Evolutionary conservation across 306 rosid species (phyloP).

Genomic region (Lupinus albus): DNA sequence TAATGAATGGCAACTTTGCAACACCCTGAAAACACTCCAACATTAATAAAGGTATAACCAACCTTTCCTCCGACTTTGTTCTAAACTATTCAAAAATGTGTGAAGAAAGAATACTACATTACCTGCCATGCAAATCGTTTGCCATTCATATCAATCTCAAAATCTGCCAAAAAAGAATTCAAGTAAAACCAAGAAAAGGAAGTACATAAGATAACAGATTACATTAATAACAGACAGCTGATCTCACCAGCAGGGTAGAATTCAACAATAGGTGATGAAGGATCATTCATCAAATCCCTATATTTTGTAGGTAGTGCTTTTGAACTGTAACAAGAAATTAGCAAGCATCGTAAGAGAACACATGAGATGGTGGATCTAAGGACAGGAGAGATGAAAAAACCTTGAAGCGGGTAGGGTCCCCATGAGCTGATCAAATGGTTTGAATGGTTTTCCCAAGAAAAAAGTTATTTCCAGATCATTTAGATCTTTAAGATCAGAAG

Average conservation of each 20-base stretch:
- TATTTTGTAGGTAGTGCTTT: conserved; percentile 83
- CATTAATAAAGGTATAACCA: background rate
- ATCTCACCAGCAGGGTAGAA: conserved; percentile 87
- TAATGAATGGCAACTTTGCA: conserved; percentile 94
- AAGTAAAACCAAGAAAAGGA: conserved; percentile 26
- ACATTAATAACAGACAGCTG: conserved; percentile 32
- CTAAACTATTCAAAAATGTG: conserved; percentile 30
- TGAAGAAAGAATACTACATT: background rate
- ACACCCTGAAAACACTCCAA: conserved; percentile 66
- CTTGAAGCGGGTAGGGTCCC: conserved; percentile 97
- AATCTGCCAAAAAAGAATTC: conserved; percentile 57
- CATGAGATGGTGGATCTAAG: conserved; percentile 32
- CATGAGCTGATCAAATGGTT: conserved; percentile 98
- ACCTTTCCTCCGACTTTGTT: conserved; percentile 32
- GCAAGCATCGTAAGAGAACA: conserved; percentile 33
- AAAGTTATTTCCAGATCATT: conserved; percentile 85
- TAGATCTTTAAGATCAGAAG: conserved; percentile 87
- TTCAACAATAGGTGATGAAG: conserved; percentile 68
- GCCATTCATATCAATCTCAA: conserved; percentile 98
- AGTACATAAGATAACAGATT: conserved; percentile 28
- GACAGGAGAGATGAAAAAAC: conserved; percentile 47
- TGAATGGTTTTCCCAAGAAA: conserved; percentile 85
- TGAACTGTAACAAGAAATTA: conserved; percentile 67
- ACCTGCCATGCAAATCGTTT: conserved; percentile 99
- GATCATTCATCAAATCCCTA: conserved; percentile 84